Evolutionary conservation across 2,329 filamentous ascomycete genomes (phyloP).

Genomic region (Cadophora sp.): DNA sequence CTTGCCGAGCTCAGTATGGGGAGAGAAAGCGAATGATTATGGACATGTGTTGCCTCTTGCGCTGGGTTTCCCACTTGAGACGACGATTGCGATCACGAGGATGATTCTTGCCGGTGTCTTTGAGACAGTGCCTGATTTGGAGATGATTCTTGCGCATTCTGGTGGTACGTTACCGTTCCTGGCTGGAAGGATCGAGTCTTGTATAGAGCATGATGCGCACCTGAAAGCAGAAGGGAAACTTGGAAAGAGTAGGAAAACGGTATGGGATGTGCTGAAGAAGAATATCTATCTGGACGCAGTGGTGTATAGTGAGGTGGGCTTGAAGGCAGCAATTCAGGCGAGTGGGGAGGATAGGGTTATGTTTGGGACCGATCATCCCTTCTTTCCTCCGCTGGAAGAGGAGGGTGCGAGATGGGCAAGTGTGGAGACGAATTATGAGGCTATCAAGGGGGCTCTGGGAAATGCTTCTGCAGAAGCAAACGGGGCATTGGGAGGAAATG

Average conservation of each 20-base stretch:
- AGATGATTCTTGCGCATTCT: conserved; percentile 84
- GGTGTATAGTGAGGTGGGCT: conserved; percentile 76
- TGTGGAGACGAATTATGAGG: conserved; percentile 63
- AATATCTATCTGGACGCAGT: conserved; percentile 92
- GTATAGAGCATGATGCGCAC: conserved; percentile 81
- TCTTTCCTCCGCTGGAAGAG: conserved; percentile 78
- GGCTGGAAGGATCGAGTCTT: conserved; percentile 87
- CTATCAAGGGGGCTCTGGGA: conserved; percentile 60
- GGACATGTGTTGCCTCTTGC: conserved; percentile 88
- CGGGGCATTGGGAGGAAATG: conserved; percentile 67
- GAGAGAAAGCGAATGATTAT: conserved; percentile 73
- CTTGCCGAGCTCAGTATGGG: conserved; percentile 80
- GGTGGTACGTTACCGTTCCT: conserved; percentile 90
- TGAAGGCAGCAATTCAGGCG: conserved; percentile 74
- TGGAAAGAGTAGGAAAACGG: conserved; percentile 53
- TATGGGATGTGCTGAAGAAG: conserved; percentile 71
- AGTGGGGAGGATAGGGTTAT: conserved; percentile 73
- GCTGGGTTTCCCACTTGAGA: conserved; percentile 89
- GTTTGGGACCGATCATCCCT: conserved; percentile 85
- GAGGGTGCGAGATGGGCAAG: conserved; percentile 73
- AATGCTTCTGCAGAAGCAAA: conserved; percentile 53
- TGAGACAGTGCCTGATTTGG: conserved; percentile 72
- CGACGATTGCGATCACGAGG: conserved; percentile 85
- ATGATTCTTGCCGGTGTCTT: conserved; percentile 91
- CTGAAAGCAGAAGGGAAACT: conserved; percentile 69